Evolutionary conservation across 2,329 filamentous ascomycete genomes (phyloP).

Genomic region (Penicillium aurantiogriseum): DNA sequence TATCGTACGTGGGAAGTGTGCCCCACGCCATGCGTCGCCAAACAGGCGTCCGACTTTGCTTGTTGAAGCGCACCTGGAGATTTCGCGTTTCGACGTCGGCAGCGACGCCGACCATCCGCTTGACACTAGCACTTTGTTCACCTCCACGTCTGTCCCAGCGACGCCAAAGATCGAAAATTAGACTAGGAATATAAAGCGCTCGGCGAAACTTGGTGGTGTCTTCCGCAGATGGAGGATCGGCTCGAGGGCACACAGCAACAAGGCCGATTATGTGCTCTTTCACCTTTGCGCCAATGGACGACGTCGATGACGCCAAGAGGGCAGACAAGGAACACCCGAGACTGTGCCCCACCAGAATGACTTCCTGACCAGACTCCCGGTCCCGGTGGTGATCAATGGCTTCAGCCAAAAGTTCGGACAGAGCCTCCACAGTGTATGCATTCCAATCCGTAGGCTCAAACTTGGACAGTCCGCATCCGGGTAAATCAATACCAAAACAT

Average conservation of each 20-base stretch:
- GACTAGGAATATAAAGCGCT: constrained; percentile 64
- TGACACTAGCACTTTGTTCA: constrained; percentile 71
- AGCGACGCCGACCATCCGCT: constrained; percentile 60
- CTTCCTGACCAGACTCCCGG: constrained; percentile 62
- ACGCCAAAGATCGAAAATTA: constrained; percentile 72
- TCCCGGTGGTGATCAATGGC: constrained; percentile 74
- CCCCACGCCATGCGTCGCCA: constrained; percentile 81
- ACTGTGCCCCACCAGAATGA: constrained; percentile 83
- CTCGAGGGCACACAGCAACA: constrained; percentile 76
- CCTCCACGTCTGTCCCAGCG: constrained; percentile 78
- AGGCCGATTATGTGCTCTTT: constrained; percentile 69
- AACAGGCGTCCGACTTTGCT: constrained; percentile 76
- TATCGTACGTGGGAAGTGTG: constrained; percentile 60
- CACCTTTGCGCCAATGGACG: constrained; percentile 53
- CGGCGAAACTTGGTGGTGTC: constrained; percentile 53
- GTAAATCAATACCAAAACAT: constrained; percentile 84
- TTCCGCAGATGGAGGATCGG: constrained; percentile 59
- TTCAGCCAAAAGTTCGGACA: constrained; percentile 71
- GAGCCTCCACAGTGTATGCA: constrained; percentile 74
- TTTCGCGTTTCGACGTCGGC: constrained; percentile 43
- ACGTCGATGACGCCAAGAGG: constrained; percentile 63
- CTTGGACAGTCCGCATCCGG: constrained; percentile 79
- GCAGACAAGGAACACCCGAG: constrained; percentile 81
- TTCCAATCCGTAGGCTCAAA: constrained; percentile 70
- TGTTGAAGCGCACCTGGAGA: constrained; percentile 58